A percentile compares a stretch with the other conserved stretches of the same genome.
Conservation (phyloP, 805 yeast species). For the Metschnikowia hibisci region DNA sequence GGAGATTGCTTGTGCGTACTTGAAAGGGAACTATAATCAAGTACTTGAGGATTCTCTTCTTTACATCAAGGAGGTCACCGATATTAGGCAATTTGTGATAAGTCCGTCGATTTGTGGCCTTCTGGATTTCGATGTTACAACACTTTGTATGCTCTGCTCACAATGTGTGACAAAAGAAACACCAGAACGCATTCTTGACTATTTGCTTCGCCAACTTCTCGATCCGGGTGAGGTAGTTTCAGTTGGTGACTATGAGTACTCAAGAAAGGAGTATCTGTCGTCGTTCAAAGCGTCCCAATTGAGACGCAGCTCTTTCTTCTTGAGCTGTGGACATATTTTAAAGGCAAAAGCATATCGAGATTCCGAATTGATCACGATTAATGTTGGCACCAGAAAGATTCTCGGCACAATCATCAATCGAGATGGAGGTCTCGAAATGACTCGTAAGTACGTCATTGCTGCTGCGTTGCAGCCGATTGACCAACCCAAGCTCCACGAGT, state of each 20-base stretch:
- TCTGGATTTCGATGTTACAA: constrained; percentile 13
- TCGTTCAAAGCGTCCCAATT: constrained; percentile 4
- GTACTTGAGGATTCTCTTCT: constrained; percentile 1
- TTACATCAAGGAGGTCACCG: constrained; percentile 3
- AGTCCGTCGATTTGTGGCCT: constrained; percentile 1
- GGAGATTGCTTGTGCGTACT: not conserved
- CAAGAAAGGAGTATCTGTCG: not conserved
- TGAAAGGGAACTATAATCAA: not conserved
- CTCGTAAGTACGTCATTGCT: constrained; percentile 13
- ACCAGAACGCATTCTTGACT: constrained; percentile 4
- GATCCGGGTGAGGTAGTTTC: constrained; percentile 5
- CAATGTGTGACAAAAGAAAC: constrained; percentile 3
- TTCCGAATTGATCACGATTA: not conserved
- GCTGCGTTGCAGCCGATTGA: constrained; percentile 15
- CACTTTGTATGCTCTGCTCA: constrained; percentile 10
- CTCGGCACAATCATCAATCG: constrained; percentile 5
- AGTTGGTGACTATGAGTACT: constrained; percentile 4
- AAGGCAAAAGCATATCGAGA: constrained; percentile 7
- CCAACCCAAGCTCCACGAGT: constrained; percentile 8
- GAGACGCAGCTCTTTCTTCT: constrained; percentile 11
- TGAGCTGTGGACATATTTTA: constrained; percentile 12
- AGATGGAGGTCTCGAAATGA: constrained; percentile 8
- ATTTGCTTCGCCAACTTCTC: constrained; percentile 9
- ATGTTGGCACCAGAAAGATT: not conserved
- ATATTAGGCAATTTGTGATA: not conserved